phyloP scores from a whole-genome alignment of 805 yeast species.

The Sugiyamaella marilandica region DNA sequence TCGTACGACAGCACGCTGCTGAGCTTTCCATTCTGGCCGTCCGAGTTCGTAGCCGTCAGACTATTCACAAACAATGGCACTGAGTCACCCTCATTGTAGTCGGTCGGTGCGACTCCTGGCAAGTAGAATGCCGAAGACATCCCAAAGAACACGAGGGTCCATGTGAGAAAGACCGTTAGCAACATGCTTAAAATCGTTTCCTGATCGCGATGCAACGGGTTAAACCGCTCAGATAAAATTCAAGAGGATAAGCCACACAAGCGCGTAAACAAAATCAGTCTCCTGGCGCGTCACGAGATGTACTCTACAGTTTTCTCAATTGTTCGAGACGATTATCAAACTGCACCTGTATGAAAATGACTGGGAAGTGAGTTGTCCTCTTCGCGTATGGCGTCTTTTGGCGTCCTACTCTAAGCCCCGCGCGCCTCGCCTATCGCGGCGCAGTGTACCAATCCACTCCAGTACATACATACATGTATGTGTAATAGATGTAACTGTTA shows the following conservation, averaged over 20 bases:
- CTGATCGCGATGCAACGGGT: no score
- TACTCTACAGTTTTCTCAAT: no score
- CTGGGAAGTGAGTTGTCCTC: no score
- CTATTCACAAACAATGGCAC: constrained; percentile 85
- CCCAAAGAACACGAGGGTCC: background rate
- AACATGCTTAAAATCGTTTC: background rate
- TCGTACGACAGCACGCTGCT: constrained; percentile 35
- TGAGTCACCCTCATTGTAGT: constrained; percentile 65
- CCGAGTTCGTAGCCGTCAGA: constrained; percentile 65
- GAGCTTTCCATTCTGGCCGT: constrained; percentile 31
- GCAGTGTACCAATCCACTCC: no score
- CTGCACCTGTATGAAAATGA: no score
- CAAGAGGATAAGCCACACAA: background rate
- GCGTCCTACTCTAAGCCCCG: no score
- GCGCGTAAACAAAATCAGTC: background rate
- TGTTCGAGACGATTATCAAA: no score
- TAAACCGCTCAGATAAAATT: background rate
- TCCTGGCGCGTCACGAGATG: background rate
- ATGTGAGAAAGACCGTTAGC: background rate
- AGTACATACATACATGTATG: no score
- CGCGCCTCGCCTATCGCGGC: no score
- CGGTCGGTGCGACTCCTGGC: constrained; percentile 95
- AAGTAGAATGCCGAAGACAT: constrained; percentile 61
- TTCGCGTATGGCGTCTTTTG: no score
- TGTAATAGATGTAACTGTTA: no score